phyloP scores from a whole-genome alignment of 2,329 filamentous ascomycete genomes.

The Aspergillus sp. region DNA sequence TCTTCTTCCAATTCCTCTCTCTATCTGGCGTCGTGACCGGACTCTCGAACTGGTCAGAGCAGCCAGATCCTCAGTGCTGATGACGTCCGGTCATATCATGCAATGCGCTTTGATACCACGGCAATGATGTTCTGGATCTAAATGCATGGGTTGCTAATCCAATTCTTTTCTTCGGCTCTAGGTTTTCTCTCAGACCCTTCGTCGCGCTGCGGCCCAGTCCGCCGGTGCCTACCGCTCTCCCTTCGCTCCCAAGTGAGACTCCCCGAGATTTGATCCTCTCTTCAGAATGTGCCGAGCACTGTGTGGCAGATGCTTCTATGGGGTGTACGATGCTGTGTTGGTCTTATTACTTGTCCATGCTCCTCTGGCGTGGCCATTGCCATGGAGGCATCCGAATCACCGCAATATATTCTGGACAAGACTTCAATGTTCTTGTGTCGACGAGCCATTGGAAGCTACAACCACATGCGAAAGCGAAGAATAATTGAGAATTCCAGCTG shows the following conservation, averaged over 20 bases:
- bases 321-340: no score
- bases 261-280: conserved; percentile 2
- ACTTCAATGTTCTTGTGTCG: neutral
- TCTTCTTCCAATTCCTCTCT: neutral
- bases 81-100: neutral
- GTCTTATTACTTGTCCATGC: neutral
- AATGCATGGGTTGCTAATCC: conserved; percentile 17
- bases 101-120: neutral
- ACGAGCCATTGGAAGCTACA: neutral
- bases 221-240: conserved; percentile 52
- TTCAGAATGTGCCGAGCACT: neutral
- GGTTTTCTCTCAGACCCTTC: conserved; percentile 35
- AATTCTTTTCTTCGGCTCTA: conserved; percentile 10
- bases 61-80: neutral
- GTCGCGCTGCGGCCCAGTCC: conserved; percentile 39
- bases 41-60: neutral
- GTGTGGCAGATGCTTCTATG: neutral
- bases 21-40: neutral
- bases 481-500: neutral
- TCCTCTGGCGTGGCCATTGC: neutral
- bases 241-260: conserved; percentile 58
- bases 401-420: neutral
- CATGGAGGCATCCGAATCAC: neutral
- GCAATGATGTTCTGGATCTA: neutral
- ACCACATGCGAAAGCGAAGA: neutral